These are phyloP conservation scores for Fraxinus xanthoxyloides DNA, from an alignment of 305 asterid genomes.

Conservation along the genomic window DNA sequence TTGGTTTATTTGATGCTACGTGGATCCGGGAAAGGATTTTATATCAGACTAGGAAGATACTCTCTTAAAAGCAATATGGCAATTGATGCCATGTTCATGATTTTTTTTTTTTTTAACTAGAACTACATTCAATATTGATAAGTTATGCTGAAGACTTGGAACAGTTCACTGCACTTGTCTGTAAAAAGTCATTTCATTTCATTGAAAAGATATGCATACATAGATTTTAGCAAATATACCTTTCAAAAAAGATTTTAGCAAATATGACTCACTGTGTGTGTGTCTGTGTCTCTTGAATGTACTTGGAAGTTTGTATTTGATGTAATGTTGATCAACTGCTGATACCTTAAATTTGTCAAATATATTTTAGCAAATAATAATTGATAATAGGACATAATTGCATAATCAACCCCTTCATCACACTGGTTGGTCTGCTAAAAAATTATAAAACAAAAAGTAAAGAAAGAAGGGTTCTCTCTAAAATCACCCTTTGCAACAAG, in stretches of 20 bases:
- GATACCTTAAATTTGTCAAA: neutral
- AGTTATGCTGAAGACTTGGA: neutral
- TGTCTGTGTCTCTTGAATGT: too few relatives aligned
- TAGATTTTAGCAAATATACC: neutral
- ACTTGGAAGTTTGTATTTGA: neutral
- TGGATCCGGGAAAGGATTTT: neutral
- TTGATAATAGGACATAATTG: neutral
- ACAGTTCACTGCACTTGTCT: neutral
- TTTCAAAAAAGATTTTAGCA: too few relatives aligned
- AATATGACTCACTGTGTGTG: too few relatives aligned
- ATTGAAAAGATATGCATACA: neutral
- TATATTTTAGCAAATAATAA: neutral
- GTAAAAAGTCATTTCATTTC: neutral
- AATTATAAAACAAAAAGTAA: neutral
- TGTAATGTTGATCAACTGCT: neutral
- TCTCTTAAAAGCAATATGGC: neutral
- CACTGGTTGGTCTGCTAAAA: neutral
- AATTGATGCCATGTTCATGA: neutral
- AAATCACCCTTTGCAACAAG: neutral
- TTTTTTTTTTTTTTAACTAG: neutral
- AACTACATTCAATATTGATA: neutral
- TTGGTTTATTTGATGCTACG: neutral
- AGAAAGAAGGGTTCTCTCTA: neutral
- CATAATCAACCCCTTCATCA: neutral
- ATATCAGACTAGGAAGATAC: neutral